These are phyloP conservation scores for Eimeria praecox DNA, from an alignment of 169 alveolate genomes.

Conservation along the genomic window DNA sequence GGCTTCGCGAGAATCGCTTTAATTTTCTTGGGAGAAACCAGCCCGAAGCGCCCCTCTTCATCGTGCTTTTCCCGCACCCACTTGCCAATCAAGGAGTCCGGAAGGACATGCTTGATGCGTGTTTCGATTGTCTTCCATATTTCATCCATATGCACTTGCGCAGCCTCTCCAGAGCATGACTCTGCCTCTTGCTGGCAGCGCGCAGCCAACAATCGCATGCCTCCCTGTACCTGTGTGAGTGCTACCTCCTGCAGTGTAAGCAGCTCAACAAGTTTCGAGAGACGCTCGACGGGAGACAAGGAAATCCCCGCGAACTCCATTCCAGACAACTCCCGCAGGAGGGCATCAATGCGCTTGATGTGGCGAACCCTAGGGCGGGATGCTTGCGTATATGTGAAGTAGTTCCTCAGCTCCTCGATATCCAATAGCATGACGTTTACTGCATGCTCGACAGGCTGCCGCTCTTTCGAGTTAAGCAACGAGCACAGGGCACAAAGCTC, in stretches of 20 bases:
- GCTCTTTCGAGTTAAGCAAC: background rate
- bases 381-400: background rate
- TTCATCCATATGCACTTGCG: background rate
- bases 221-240: background rate
- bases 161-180: too few relatives aligned
- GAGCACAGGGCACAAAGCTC: conserved; percentile 1
- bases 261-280: background rate
- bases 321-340: background rate
- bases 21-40: background rate
- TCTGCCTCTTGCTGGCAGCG: background rate
- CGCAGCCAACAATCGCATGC: background rate
- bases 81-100: background rate
- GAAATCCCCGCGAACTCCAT: background rate
- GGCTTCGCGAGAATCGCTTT: background rate
- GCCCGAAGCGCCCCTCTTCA: background rate
- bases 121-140: background rate
- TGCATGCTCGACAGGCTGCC: background rate
- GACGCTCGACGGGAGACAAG: background rate
- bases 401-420: too few relatives aligned
- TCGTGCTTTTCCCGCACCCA: background rate
- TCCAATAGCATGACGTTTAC: too few relatives aligned
- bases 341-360: background rate
- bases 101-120: background rate
- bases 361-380: background rate
- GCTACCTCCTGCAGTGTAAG: background rate